Evolutionary conservation across 345 rosid genomes (phyloP).

Genomic region (Psidium friedrichsthalianum): DNA sequence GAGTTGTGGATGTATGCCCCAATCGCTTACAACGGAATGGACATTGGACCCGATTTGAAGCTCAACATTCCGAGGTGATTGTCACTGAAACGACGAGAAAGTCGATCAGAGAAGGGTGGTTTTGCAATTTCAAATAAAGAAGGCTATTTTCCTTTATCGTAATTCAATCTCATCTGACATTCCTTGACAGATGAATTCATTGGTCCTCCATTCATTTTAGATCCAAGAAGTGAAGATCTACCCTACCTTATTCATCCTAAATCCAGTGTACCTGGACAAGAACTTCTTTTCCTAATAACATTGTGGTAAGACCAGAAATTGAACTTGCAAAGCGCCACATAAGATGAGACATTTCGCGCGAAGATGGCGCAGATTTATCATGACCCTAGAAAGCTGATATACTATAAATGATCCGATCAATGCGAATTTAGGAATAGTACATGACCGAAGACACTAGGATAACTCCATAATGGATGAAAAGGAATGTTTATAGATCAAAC

Average conservation of each 20-base stretch:
- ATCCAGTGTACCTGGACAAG: neutral
- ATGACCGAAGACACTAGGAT: neutral
- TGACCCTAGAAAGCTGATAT: neutral
- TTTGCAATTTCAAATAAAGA: neutral
- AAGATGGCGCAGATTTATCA: neutral
- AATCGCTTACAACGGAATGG: slow-evolving; percentile 75
- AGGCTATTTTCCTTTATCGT: neutral
- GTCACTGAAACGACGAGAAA: neutral
- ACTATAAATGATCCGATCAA: neutral
- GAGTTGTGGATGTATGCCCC: slow-evolving; percentile 95
- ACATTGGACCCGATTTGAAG: slow-evolving; percentile 51
- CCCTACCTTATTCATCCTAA: neutral
- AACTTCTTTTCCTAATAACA: neutral
- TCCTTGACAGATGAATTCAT: neutral
- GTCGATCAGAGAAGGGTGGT: neutral
- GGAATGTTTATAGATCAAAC: neutral
- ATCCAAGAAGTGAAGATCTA: neutral
- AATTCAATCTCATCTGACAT: neutral
- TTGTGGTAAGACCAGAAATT: neutral
- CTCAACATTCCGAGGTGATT: slow-evolving; percentile 9
- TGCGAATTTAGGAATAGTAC: neutral
- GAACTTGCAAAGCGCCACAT: neutral
- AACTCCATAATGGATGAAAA: neutral
- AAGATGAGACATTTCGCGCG: neutral
- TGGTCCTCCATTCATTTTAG: neutral